A percentile compares a stretch with the other conserved stretches of the same genome.
Evolutionary conservation across 2,329 filamentous ascomycete genomes (phyloP).

Genomic region (Claviceps sp.): DNA sequence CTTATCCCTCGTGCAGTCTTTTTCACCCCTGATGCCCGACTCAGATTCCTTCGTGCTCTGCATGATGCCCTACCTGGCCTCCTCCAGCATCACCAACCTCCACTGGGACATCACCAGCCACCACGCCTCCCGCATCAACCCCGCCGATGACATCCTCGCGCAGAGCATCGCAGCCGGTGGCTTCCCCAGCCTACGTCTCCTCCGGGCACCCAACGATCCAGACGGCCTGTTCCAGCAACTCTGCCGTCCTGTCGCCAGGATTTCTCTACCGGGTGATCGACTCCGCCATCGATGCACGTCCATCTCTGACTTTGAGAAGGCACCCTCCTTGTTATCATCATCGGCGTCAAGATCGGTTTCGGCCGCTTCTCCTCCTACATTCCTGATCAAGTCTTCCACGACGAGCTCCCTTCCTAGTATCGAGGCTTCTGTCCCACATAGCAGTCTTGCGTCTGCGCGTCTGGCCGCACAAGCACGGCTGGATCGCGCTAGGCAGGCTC

Average conservation of each 20-base stretch:
- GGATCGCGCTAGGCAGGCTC: conserved; percentile 39
- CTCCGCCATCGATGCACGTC: conserved; percentile 19
- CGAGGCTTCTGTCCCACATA: conserved; percentile 19
- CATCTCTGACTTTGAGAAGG: conserved; percentile 9
- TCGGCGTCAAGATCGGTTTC: background rate
- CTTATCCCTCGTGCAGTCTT: conserved; percentile 42
- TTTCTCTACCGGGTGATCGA: conserved; percentile 37
- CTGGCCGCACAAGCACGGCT: conserved; percentile 53
- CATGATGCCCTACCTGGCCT: conserved; percentile 52
- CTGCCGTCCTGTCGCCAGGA: conserved; percentile 47
- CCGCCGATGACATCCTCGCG: conserved; percentile 50
- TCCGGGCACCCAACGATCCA: conserved; percentile 56
- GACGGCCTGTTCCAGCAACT: conserved; percentile 56
- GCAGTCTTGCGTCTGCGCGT: conserved; percentile 38
- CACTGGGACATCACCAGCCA: conserved; percentile 52
- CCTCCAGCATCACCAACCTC: conserved; percentile 35
- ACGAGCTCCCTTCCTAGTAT: conserved; percentile 17
- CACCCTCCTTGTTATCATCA: conserved; percentile 5
- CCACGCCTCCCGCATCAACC: conserved; percentile 26
- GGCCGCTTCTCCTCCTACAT: conserved; percentile 11
- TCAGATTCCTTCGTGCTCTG: conserved; percentile 41
- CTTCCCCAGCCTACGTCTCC: conserved; percentile 45
- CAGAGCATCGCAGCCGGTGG: conserved; percentile 45
- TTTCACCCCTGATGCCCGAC: conserved; percentile 39
- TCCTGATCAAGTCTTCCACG: conserved; percentile 23